Conservation (phyloP, 2,329 filamentous ascomycete genomes). For the Penicillium sp. region DNA sequence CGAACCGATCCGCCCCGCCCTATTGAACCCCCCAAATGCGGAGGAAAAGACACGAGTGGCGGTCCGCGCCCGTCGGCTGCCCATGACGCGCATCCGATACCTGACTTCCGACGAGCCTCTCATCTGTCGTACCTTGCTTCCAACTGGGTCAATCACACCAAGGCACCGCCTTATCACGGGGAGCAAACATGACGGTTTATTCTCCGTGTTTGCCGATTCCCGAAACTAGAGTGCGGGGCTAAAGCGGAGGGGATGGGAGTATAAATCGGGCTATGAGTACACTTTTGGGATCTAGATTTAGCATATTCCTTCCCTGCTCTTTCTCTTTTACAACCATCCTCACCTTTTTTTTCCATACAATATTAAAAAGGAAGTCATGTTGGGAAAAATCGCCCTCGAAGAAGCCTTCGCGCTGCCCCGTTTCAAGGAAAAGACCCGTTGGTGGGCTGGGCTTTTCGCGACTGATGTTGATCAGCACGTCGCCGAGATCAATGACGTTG, state of each 20-base stretch:
- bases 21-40: slow-evolving; percentile 5
- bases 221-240: slow-evolving; percentile 2
- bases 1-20: slow-evolving; percentile 10
- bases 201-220: background rate
- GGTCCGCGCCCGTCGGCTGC: slow-evolving; percentile 5
- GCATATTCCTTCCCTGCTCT: background rate
- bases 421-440: slow-evolving; percentile 63
- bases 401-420: slow-evolving; percentile 67
- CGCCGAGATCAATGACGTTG: slow-evolving; percentile 60
- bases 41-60: background rate
- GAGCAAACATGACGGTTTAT: background rate
- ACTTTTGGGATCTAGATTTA: too few species aligned
- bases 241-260: background rate
- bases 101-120: slow-evolving; percentile 6
- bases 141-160: background rate
- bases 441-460: slow-evolving; percentile 67
- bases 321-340: background rate
- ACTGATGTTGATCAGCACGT: slow-evolving; percentile 65
- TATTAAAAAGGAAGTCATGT: too few species aligned
- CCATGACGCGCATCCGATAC: slow-evolving; percentile 2
- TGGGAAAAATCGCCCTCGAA: slow-evolving; percentile 67
- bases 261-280: background rate
- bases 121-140: background rate
- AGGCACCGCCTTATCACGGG: background rate
- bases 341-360: too few species aligned